Conservation (phyloP, 106 monocot genomes). For the Agapanthus africanus region DNA sequence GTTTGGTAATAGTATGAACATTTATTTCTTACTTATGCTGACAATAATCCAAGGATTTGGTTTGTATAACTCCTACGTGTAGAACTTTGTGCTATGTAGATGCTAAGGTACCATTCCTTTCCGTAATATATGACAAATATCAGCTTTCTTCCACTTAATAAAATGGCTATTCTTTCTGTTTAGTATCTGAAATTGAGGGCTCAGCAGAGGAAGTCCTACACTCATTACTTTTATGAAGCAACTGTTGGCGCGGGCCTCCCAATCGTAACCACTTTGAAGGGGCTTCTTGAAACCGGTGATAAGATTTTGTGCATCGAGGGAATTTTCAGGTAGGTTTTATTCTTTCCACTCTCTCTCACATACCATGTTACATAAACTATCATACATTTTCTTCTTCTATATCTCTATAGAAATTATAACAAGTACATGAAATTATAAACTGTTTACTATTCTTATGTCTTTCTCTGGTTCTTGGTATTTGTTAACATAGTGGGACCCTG, state of each 20-base stretch:
- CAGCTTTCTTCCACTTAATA: neutral
- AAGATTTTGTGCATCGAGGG: constrained; percentile 95
- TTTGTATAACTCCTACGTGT: too few species aligned
- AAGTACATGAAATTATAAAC: neutral
- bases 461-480: neutral
- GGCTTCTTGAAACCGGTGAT: constrained; percentile 95
- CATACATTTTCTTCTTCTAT: neutral
- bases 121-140: neutral
- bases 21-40: too few species aligned
- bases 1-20: too few species aligned
- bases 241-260: constrained; percentile 99
- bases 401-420: neutral
- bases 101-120: too few species aligned
- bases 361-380: neutral
- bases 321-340: constrained; percentile 74
- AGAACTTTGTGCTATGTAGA: too few species aligned
- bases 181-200: constrained; percentile 82
- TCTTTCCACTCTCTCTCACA: neutral
- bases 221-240: constrained; percentile 99
- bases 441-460: neutral
- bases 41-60: too few species aligned
- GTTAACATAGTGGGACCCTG: constrained; percentile 72
- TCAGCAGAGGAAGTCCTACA: constrained; percentile 69
- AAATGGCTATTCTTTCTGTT: constrained; percentile 7
- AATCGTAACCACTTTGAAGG: constrained; percentile 77